Evolutionary conservation across 2,329 filamentous ascomycete genomes (phyloP), one percentile per base, ranked within the genome.

Genomic region (Sporothrix globosa): DNA sequence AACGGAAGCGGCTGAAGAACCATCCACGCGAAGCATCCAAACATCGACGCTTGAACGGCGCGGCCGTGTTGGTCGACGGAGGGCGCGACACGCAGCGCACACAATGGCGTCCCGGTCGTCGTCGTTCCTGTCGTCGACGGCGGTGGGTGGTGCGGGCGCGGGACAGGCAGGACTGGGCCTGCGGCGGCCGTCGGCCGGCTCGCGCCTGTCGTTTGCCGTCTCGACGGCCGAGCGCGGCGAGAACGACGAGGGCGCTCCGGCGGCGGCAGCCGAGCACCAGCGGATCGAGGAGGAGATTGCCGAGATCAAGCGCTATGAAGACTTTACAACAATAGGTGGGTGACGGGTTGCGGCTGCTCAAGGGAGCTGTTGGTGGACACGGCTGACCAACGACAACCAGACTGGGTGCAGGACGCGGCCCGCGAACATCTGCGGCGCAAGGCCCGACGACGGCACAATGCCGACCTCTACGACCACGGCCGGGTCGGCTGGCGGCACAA

Each of bases 401-500:
- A 99, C 81, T 99, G 96, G 96, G 95, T 99, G 0, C 95, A 99
- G 80, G 96, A 99, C 86, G 94, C 95, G 13, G 91, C 93, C 46
- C 91, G 94, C 74, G 96, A 97, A 79, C 92, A 97, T 78, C 84
- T 92, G 61, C 88, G 94, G 69, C 89, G 95, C 73, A 92, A 92
- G 76, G 87, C 91, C 63, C 87, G 91, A 75, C 87, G 92, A 76
- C 90, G 89, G 79, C 89, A 90, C 76, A 88, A 90, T 7, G 89
- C 87, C 2, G 89, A 90, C 53, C 88, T 92, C 72, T 91, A 92
- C 80, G 89, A 92, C 73, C 85, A 61, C 58, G 88, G 90, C 44
- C 85, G 88, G 73, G 82, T 82, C 69, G 91, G 91, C 72, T 98
- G 94, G 93, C 86, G 92, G 78, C 87, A 92, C 73, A 92, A 90